Percentiles rank a stretch among this genome's conserved stretches.
Conservation (phyloP, 1,284 basidiomycete genomes). For the Trichosporon asahii region DNA sequence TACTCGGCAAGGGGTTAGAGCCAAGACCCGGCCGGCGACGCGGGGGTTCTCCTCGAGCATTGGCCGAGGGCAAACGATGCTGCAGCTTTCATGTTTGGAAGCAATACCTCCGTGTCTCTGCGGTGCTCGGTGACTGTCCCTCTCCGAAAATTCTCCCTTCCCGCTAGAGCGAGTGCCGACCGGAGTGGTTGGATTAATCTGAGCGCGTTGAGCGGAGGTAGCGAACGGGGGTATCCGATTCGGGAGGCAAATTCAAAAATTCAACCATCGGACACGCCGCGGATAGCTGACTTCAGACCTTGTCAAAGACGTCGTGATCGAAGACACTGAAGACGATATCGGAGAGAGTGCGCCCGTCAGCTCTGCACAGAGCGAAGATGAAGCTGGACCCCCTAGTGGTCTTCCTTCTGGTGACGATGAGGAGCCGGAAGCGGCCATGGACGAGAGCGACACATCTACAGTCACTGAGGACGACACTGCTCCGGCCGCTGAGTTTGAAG, state of each 20-base stretch:
- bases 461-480: not conserved
- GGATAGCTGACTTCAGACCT: not conserved
- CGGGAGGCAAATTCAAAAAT: not conserved
- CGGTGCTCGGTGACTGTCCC: no score
- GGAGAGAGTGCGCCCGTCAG: conserved; percentile 22
- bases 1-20: not conserved
- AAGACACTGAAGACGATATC: conserved; percentile 35
- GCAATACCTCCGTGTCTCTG: not conserved
- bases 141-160: not conserved
- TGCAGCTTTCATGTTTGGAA: not conserved
- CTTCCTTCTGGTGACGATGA: conserved; percentile 4
- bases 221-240: not conserved
- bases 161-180: not conserved
- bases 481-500: not conserved
- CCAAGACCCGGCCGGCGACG: not conserved
- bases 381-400: not conserved
- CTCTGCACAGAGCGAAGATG: conserved; percentile 5
- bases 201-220: not conserved
- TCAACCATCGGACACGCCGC: not conserved
- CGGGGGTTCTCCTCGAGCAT: not conserved
- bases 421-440: not conserved
- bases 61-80: not conserved
- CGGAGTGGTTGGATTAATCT: not conserved
- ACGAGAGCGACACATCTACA: not conserved
- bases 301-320: conserved; percentile 15